Evolutionary conservation across 1,284 basidiomycete genomes (phyloP).

Genomic region (Phylloboletellus chloephorus): DNA sequence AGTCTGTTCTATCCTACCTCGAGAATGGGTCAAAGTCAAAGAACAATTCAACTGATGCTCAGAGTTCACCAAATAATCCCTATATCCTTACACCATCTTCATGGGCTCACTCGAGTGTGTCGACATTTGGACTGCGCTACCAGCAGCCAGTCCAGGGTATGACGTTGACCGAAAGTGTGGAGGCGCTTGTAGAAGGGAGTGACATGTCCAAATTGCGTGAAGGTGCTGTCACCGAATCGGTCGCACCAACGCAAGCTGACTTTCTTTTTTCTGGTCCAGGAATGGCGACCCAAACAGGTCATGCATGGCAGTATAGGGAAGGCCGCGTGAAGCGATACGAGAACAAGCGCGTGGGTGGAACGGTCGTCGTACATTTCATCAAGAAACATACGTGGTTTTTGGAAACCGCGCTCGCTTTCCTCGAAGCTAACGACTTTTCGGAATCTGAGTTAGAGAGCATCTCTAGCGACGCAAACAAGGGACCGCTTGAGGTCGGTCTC

Average conservation of each 20-base stretch:
- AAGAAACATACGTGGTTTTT: slow-evolving; percentile 96
- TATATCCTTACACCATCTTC: slow-evolving; percentile 41
- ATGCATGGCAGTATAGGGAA: slow-evolving; percentile 68
- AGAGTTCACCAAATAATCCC: slow-evolving; percentile 5
- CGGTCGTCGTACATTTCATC: slow-evolving; percentile 93
- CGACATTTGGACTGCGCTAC: slow-evolving; percentile 81
- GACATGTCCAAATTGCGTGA: slow-evolving; percentile 67
- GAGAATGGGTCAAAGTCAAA: slow-evolving; percentile 34
- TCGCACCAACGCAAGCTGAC: slow-evolving; percentile 2
- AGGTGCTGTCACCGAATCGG: slow-evolving; percentile 36
- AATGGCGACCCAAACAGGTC: slow-evolving; percentile 48
- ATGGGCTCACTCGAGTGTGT: slow-evolving; percentile 83
- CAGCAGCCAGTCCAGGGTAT: slow-evolving; percentile 65
- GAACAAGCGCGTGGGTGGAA: slow-evolving; percentile 77
- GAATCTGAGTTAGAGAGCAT: slow-evolving; percentile 28
- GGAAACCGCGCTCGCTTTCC: slow-evolving; percentile 84
- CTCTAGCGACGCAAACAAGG: slow-evolving; percentile 7
- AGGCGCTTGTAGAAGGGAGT: slow-evolving; percentile 90
- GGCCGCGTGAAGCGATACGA: slow-evolving; percentile 64
- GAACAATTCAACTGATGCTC: slow-evolving; percentile 22
- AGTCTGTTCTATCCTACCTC: slow-evolving; percentile 40
- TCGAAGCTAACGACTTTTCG: slow-evolving; percentile 67
- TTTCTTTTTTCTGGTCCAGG: slow-evolving; percentile 33
- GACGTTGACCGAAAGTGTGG: slow-evolving; percentile 70
- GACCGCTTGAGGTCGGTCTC: slow-evolving; percentile 17